phyloP scores from a whole-genome alignment of 2,329 filamentous ascomycete species.

The Fusarium veterinarium region DNA sequence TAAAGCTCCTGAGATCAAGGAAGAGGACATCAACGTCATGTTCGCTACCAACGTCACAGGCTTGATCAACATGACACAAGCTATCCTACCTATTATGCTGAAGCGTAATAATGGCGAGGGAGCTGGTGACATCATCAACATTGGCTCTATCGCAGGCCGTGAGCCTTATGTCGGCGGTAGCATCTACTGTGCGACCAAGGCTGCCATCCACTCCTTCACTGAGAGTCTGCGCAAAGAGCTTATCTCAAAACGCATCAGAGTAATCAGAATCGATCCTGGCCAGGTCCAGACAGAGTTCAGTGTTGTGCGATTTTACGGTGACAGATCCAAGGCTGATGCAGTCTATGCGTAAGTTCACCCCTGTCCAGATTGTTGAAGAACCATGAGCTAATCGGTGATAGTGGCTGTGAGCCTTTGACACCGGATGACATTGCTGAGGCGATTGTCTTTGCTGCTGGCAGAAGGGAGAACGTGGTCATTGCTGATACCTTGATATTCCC shows the following conservation, averaged over 20 bases:
- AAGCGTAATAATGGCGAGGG: constrained; percentile 76
- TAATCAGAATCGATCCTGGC: constrained; percentile 90
- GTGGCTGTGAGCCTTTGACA: constrained; percentile 83
- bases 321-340: constrained; percentile 87
- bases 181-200: constrained; percentile 94
- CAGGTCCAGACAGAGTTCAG: constrained; percentile 98
- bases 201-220: constrained; percentile 85
- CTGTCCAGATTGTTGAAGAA: neutral
- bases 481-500: constrained; percentile 90
- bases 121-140: constrained; percentile 91
- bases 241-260: constrained; percentile 79
- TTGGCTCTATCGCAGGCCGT: constrained; percentile 90
- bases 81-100: constrained; percentile 83
- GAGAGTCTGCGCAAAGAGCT: constrained; percentile 85
- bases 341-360: constrained; percentile 77
- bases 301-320: constrained; percentile 85
- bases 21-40: constrained; percentile 87
- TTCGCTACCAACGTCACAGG: constrained; percentile 94
- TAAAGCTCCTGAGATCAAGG: constrained; percentile 83
- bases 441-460: constrained; percentile 84
- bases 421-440: constrained; percentile 92
- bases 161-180: constrained; percentile 86
- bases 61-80: constrained; percentile 96
- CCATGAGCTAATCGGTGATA: constrained; percentile 45
- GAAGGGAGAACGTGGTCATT: constrained; percentile 89